Conservation (phyloP, 106 monocot genomes). For the Cymbidium sinense region DNA sequence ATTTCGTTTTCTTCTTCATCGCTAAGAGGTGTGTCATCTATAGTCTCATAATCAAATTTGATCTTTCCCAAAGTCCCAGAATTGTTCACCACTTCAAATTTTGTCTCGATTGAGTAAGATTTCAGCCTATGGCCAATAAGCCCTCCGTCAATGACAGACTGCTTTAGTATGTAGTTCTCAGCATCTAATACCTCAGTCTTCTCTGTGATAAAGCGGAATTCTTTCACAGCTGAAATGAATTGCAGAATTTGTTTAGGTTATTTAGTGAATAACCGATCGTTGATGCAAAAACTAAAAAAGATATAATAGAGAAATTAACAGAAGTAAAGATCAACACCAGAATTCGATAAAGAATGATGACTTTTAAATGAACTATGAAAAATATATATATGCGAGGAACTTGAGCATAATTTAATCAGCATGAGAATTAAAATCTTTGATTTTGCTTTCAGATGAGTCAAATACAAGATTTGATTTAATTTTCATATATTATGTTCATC, state of each 20-base stretch:
- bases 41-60: slow-evolving; percentile 17
- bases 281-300: no score
- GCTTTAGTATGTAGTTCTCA: slow-evolving; percentile 18
- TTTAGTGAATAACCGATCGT: no score
- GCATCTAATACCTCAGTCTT: slow-evolving; percentile 20
- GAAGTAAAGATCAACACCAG: no score
- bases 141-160: slow-evolving; percentile 25
- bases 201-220: slow-evolving; percentile 10
- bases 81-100: background rate
- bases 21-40: slow-evolving; percentile 13
- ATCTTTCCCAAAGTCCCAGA: slow-evolving; percentile 11
- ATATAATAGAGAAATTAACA: no score
- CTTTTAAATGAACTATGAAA: no score
- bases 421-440: no score
- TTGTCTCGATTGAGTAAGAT: slow-evolving; percentile 13
- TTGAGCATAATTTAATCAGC: no score
- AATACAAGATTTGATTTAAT: no score
- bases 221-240: background rate
- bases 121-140: slow-evolving; percentile 18
- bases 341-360: no score
- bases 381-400: no score
- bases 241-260: background rate
- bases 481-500: no score
- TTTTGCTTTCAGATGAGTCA: no score
- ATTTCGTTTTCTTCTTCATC: slow-evolving; percentile 18